phyloP scores from a whole-genome alignment of 2,329 filamentous ascomycete species.

The Apiospora saccharicola region DNA sequence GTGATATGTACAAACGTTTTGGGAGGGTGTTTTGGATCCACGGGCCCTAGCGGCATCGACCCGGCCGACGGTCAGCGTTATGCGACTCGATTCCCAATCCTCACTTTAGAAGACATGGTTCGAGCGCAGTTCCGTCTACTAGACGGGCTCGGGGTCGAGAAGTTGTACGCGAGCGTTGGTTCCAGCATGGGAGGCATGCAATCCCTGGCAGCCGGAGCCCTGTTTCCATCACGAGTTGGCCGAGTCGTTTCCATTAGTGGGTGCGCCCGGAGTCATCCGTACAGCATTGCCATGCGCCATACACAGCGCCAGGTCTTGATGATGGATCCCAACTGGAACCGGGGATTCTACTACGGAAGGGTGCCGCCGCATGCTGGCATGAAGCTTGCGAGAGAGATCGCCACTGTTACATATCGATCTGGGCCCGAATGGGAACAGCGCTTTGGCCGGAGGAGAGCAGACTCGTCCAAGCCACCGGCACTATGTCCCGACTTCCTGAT shows the following conservation, averaged over 20 bases:
- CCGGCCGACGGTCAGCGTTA: conserved; percentile 88
- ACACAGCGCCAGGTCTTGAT: conserved; percentile 97
- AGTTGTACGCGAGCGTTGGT: conserved; percentile 90
- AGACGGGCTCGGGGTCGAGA: conserved; percentile 77
- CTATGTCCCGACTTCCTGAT: conserved; percentile 98
- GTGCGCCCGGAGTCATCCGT: conserved; percentile 93
- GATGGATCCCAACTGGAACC: conserved; percentile 98
- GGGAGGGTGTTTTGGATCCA: conserved; percentile 95
- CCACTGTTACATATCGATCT: conserved; percentile 95
- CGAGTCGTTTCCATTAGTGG: conserved; percentile 90
- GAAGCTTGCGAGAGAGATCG: conserved; percentile 97
- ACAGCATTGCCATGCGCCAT: conserved; percentile 98
- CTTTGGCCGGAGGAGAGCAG: conserved; percentile 87
- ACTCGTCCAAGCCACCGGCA: conserved; percentile 84
- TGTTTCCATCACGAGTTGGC: conserved; percentile 83
- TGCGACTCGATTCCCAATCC: conserved; percentile 91
- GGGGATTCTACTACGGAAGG: conserved; percentile 89
- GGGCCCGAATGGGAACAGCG: conserved; percentile 97
- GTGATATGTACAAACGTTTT: conserved; percentile 97
- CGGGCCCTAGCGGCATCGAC: conserved; percentile 86
- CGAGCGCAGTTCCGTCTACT: conserved; percentile 91
- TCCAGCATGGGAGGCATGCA: conserved; percentile 99
- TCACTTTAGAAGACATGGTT: conserved; percentile 98
- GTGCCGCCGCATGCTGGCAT: conserved; percentile 95
- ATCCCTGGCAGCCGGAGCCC: conserved; percentile 82